A percentile compares a stretch with the other conserved stretches of the same genome.
Conservation (phyloP, 2,329 filamentous ascomycete species). For the Sporothrix protearum region DNA sequence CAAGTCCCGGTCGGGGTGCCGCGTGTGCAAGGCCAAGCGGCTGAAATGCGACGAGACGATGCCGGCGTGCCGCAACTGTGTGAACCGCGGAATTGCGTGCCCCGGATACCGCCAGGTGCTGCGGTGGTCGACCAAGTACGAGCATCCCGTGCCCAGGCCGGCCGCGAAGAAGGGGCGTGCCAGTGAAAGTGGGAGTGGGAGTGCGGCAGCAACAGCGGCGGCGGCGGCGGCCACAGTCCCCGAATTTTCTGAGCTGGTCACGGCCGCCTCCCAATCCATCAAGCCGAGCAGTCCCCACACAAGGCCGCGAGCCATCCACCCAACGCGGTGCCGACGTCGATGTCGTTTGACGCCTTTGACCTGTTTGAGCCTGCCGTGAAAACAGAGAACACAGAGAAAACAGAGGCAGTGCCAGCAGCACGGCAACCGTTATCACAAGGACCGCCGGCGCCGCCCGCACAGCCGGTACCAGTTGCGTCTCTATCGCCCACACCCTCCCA, state of each 20-base stretch:
- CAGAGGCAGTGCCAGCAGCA: neutral
- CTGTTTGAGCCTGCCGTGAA: neutral
- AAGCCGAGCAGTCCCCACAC: neutral
- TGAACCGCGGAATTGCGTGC: conserved; percentile 33
- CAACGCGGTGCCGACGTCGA: too few species aligned
- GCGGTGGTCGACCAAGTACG: conserved; percentile 44
- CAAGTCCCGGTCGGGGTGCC: conserved; percentile 28
- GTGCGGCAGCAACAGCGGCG: neutral
- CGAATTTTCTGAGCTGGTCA: conserved; percentile 22
- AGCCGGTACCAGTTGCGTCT: neutral
- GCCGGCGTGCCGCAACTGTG: conserved; percentile 34
- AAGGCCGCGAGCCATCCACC: neutral
- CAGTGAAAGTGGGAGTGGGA: neutral
- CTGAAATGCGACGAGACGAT: conserved; percentile 36
- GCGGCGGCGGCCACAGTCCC: neutral
- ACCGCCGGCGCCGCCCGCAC: neutral
- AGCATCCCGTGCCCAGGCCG: conserved; percentile 26
- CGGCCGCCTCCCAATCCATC: conserved; percentile 22
- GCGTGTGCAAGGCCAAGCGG: conserved; percentile 30
- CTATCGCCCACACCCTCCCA: neutral
- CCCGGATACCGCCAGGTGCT: conserved; percentile 36
- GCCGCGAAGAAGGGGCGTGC: neutral
- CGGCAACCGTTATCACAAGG: neutral
- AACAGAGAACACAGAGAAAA: conserved; percentile 5
- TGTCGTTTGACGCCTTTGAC: neutral